Conservation (phyloP, 2,329 filamentous ascomycete species). For the Paecilomyces dactylethromorphus region DNA sequence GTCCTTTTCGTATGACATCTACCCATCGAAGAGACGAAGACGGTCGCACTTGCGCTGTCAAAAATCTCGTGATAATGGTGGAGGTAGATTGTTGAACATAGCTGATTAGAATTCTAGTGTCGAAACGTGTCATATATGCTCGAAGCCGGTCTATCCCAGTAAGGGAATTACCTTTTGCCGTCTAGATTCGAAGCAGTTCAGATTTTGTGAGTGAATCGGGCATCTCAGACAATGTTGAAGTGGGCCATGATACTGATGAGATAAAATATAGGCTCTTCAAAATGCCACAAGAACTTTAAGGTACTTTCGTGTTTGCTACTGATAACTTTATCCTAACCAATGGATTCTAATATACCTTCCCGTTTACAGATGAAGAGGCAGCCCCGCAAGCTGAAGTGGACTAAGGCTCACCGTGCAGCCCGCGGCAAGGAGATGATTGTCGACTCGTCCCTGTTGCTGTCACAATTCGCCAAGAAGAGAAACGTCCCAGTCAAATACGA, state of each 20-base stretch:
- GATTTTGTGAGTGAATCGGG: slow-evolving; percentile 47
- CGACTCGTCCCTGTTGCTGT: slow-evolving; percentile 69
- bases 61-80: not conserved
- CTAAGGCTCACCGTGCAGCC: slow-evolving; percentile 81
- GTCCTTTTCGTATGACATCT: not conserved
- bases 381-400: slow-evolving; percentile 94
- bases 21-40: not conserved
- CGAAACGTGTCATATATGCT: slow-evolving; percentile 67
- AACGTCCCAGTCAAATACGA: slow-evolving; percentile 96
- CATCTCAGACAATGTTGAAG: not conserved
- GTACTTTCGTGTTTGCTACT: not conserved
- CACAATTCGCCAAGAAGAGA: slow-evolving; percentile 79
- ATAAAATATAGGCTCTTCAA: slow-evolving; percentile 39
- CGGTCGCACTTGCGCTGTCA: not conserved
- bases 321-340: not conserved
- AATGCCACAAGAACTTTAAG: slow-evolving; percentile 76
- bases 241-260: not conserved
- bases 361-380: slow-evolving; percentile 75
- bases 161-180: slow-evolving; percentile 63
- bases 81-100: not conserved
- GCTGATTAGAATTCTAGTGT: slow-evolving; percentile 19
- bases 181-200: slow-evolving; percentile 60
- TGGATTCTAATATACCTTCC: not conserved
- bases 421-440: slow-evolving; percentile 86
- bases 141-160: slow-evolving; percentile 58